Evolutionary conservation across 805 yeast species (phyloP).

Genomic region (Candida multigemmis): DNA sequence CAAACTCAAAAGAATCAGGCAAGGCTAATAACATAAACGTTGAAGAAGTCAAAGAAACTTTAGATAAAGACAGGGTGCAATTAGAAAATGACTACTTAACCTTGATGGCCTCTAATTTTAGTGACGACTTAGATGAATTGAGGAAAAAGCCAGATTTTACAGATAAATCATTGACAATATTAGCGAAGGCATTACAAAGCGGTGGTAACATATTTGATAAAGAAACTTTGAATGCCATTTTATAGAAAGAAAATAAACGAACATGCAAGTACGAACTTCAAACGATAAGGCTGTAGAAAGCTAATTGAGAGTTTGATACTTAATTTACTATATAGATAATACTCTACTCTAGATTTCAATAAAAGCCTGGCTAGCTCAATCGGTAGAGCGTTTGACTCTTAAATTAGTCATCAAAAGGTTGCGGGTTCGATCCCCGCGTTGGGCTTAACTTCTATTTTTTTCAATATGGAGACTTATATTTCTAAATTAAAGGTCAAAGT

Average conservation of each 20-base stretch:
- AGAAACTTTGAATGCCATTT: constrained; percentile 13
- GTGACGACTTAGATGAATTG: constrained; percentile 51
- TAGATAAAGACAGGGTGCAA: constrained; percentile 21
- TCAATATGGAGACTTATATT: background rate
- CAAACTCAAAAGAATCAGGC: constrained; percentile 6
- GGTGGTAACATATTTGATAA: constrained; percentile 53
- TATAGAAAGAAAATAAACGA: background rate
- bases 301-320: background rate
- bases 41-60: constrained; percentile 10
- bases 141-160: constrained; percentile 58
- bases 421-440: constrained; percentile 8
- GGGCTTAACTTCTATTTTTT: constrained; percentile 5
- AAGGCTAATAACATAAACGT: constrained; percentile 5
- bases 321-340: background rate
- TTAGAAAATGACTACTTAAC: constrained; percentile 44
- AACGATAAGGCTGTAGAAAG: background rate
- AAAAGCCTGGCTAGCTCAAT: constrained; percentile 9
- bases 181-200: constrained; percentile 51
- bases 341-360: background rate
- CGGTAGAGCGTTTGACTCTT: constrained; percentile 7
- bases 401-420: constrained; percentile 7
- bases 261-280: background rate
- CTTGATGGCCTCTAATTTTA: constrained; percentile 48
- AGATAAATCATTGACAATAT: constrained; percentile 43
- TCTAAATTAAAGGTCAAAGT: too few species aligned